Percentiles rank a stretch among this genome's conserved stretches.
phyloP scores from a whole-genome alignment of 2,329 filamentous ascomycete genomes.

The Diaporthe ampelina region DNA sequence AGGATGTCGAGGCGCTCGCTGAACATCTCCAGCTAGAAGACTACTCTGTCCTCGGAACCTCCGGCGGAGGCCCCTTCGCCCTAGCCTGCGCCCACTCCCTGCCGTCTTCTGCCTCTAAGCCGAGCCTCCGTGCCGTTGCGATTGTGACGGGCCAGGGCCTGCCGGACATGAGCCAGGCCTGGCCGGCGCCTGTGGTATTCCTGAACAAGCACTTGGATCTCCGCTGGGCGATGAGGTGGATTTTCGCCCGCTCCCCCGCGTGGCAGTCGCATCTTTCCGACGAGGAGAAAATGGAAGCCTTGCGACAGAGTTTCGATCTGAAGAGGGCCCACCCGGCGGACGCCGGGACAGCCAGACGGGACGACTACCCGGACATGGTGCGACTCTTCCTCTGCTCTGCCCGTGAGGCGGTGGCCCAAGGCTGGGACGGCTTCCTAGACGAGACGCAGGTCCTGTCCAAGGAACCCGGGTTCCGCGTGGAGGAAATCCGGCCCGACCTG shows the following conservation, averaged over 20 bases:
- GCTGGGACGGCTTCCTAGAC: constrained; percentile 29
- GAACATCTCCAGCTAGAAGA: constrained; percentile 44
- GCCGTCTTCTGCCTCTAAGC: constrained; percentile 41
- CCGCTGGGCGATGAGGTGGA: constrained; percentile 33
- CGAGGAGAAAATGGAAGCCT: constrained; percentile 21
- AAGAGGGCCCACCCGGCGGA: constrained; percentile 25
- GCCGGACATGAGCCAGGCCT: constrained; percentile 27
- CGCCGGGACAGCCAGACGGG: neutral
- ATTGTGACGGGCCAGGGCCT: constrained; percentile 26
- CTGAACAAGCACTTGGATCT: constrained; percentile 25
- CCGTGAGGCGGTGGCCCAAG: constrained; percentile 9
- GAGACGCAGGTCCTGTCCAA: constrained; percentile 16
- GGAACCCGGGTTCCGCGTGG: constrained; percentile 24
- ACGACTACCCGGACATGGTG: constrained; percentile 32
- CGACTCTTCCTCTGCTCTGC: constrained; percentile 28
- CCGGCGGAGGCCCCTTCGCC: constrained; percentile 55
- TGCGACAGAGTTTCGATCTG: constrained; percentile 13
- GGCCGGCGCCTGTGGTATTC: constrained; percentile 13
- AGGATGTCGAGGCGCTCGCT: constrained; percentile 52
- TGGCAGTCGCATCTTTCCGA: constrained; percentile 23
- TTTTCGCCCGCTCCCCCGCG: constrained; percentile 11
- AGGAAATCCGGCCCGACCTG: constrained; percentile 20
- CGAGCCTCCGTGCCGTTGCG: constrained; percentile 16
- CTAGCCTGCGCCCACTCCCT: constrained; percentile 52
- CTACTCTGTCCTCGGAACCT: constrained; percentile 53